Conservation (phyloP, 108 stramenopile genomes). For the Halocafeteria seosinensis region DNA sequence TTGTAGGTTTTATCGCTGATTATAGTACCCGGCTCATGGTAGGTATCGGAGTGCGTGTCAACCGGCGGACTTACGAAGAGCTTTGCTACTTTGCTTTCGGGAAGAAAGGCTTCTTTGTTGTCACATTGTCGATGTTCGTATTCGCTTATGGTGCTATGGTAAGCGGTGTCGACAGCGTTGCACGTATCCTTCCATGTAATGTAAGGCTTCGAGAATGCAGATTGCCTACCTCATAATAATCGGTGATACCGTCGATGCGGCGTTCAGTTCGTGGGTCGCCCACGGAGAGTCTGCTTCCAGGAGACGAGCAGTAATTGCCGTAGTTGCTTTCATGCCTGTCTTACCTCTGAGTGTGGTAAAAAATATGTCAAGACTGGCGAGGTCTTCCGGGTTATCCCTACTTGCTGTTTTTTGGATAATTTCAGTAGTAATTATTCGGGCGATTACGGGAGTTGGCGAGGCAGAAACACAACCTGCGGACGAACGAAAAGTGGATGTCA, state of each 20-base stretch:
- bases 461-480: background rate
- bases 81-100: constrained; percentile 19
- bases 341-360: constrained; percentile 19
- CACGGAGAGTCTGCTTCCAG: background rate
- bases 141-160: constrained; percentile 30
- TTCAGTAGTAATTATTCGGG: background rate
- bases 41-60: constrained; percentile 10
- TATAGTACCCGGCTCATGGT: constrained; percentile 23
- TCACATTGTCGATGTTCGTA: constrained; percentile 18
- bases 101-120: constrained; percentile 7
- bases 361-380: constrained; percentile 11
- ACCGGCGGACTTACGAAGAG: constrained; percentile 28
- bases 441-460: background rate
- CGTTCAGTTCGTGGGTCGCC: background rate
- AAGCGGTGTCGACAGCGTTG: too few relatives aligned
- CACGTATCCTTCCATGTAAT: too few relatives aligned
- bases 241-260: constrained; percentile 11
- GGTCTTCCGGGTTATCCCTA: constrained; percentile 18
- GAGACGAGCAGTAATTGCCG: background rate
- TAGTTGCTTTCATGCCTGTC: constrained; percentile 9
- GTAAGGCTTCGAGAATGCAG: too few relatives aligned
- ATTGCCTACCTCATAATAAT: too few relatives aligned
- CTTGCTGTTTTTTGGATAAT: constrained; percentile 12
- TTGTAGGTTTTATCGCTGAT: constrained; percentile 20
- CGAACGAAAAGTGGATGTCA: constrained; percentile 1